A percentile compares a stretch with the other conserved stretches of the same genome.
These are phyloP conservation scores for Podospora tetraspora DNA, from an alignment of 495 filamentous ascomycete genomes.

Conservation along the genomic window DNA sequence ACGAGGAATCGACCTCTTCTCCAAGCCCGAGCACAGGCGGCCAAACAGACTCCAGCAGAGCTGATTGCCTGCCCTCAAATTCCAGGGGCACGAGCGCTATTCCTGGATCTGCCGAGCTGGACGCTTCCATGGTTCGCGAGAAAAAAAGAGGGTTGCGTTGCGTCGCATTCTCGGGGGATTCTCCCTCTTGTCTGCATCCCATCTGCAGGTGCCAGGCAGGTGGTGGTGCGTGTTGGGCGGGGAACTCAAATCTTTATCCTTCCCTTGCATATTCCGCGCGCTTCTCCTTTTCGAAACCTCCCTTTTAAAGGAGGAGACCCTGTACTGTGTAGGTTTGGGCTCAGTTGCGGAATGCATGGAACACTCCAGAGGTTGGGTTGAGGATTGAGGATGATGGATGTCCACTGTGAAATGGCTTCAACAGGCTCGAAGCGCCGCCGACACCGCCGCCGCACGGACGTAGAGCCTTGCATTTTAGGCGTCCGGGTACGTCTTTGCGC, in stretches of 20 bases:
- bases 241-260: neutral
- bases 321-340: neutral
- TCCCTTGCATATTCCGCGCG: conserved; percentile 1
- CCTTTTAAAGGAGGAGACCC: neutral
- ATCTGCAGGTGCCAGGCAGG: neutral
- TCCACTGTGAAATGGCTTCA: neutral
- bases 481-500: neutral
- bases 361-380: neutral
- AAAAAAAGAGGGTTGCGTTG: conserved; percentile 6
- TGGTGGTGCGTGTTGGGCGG: neutral
- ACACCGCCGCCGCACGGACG: conserved; percentile 1
- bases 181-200: neutral
- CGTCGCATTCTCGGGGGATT: conserved; percentile 9
- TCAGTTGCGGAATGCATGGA: neutral
- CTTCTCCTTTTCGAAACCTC: neutral
- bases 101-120: conserved; percentile 14
- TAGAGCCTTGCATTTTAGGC: neutral
- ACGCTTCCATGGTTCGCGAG: conserved; percentile 8
- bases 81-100: conserved; percentile 6
- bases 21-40: neutral
- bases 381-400: neutral
- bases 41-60: neutral
- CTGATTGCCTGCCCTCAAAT: neutral
- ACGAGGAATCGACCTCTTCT: neutral
- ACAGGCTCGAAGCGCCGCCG: neutral